These are phyloP conservation scores for Fusarium agapanthi DNA, from an alignment of 2,329 filamentous ascomycete genomes.

Conservation along the genomic window DNA sequence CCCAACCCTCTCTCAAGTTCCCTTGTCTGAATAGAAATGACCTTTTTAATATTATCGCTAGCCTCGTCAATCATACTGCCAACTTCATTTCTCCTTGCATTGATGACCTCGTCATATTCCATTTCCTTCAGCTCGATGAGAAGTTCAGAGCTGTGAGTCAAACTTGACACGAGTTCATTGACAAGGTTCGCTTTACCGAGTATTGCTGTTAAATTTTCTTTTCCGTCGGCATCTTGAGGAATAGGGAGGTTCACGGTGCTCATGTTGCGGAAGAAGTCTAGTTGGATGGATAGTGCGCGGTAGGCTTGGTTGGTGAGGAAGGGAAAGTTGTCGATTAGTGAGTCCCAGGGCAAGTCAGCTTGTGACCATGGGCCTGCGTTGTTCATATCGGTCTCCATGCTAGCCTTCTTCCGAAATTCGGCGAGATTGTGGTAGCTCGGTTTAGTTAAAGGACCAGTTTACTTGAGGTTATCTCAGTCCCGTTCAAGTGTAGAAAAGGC, in stretches of 20 bases:
- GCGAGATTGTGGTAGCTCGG: too few relatives aligned
- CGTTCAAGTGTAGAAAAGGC: background rate
- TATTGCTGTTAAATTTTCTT: background rate
- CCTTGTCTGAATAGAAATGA: background rate
- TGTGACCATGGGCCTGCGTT: background rate
- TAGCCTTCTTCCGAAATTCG: rapidly evolving
- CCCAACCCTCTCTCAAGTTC: background rate
- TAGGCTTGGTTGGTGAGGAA: background rate
- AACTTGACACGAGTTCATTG: background rate
- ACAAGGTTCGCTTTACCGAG: background rate
- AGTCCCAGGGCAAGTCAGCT: background rate
- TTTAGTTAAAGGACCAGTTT: too few relatives aligned
- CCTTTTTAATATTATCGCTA: background rate
- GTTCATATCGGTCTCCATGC: background rate
- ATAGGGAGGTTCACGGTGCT: background rate
- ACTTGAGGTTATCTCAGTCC: too few relatives aligned
- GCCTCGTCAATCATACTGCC: background rate
- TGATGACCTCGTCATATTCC: too few relatives aligned
- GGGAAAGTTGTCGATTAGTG: background rate
- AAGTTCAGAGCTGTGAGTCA: background rate
- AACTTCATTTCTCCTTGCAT: background rate
- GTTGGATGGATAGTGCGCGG: background rate
- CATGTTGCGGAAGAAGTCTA: background rate
- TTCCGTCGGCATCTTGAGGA: background rate
- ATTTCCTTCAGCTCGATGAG: background rate